These are phyloP conservation scores for Thermothielavioides terrestris DNA, from an alignment of 495 filamentous ascomycete genomes.

Conservation along the genomic window DNA sequence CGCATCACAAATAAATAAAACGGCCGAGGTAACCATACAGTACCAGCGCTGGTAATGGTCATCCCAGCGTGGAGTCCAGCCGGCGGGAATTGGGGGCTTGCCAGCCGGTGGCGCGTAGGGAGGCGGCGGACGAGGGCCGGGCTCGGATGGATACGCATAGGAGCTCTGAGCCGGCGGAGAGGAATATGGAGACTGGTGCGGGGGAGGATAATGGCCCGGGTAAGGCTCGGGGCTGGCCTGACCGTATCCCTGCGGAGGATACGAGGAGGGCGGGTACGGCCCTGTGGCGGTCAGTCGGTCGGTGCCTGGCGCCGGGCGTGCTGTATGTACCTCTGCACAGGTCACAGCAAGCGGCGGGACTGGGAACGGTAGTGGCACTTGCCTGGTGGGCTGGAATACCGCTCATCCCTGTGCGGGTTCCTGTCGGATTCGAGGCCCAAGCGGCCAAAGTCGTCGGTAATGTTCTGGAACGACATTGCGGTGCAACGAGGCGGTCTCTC, in stretches of 20 bases:
- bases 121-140: slow-evolving; percentile 21
- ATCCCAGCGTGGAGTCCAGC: slow-evolving; percentile 56
- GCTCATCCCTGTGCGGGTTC: slow-evolving; percentile 12
- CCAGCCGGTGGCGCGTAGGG: slow-evolving; percentile 37
- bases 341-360: too few relatives aligned
- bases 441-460: slow-evolving; percentile 12
- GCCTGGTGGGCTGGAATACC: neutral
- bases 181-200: slow-evolving; percentile 7
- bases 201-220: slow-evolving; percentile 4
- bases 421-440: slow-evolving; percentile 17
- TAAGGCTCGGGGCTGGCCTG: slow-evolving; percentile 15
- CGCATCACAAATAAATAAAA: too few relatives aligned
- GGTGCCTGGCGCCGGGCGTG: too few relatives aligned
- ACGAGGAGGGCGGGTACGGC: slow-evolving; percentile 15
- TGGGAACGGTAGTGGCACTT: too few relatives aligned
- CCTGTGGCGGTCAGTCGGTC: too few relatives aligned
- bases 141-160: neutral
- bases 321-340: too few relatives aligned
- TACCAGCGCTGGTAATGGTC: slow-evolving; percentile 48
- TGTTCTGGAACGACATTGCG: slow-evolving; percentile 27
- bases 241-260: slow-evolving; percentile 24
- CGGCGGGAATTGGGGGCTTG: slow-evolving; percentile 46
- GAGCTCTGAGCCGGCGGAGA: slow-evolving; percentile 4
- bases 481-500: neutral
- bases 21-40: slow-evolving; percentile 26